phyloP scores from a whole-genome alignment of 73 alveolate genomes.

The Paramecium primaurelia region DNA sequence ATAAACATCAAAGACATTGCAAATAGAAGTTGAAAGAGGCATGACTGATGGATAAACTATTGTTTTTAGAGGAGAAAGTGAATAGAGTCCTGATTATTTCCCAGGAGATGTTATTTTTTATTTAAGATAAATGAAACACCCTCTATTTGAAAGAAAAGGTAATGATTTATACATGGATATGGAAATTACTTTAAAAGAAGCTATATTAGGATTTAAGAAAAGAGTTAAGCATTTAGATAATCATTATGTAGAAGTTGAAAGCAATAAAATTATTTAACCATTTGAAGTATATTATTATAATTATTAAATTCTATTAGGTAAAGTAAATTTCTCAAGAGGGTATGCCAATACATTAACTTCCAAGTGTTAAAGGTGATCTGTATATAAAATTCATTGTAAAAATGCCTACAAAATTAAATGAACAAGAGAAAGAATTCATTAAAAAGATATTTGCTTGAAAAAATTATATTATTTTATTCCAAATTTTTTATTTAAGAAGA shows the following conservation, averaged over 20 bases:
- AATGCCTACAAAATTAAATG: conserved; percentile 82
- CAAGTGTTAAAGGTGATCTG: conserved; percentile 89
- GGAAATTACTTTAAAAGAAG: conserved; percentile 86
- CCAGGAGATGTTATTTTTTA: conserved; percentile 96
- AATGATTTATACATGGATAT: conserved; percentile 80
- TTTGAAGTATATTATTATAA: conserved; percentile 1
- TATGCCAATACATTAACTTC: conserved; percentile 89
- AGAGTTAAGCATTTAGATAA: conserved; percentile 89
- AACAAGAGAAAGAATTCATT: conserved; percentile 66
- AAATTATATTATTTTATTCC: not conserved
- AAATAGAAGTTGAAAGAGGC: conserved; percentile 86
- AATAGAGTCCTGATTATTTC: conserved; percentile 85
- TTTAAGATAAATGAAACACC: conserved; percentile 73
- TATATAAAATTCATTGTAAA: conserved; percentile 80
- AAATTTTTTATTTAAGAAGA: not conserved
- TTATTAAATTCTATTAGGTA: conserved; percentile 39
- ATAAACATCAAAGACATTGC: conserved; percentile 74
- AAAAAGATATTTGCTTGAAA: not conserved
- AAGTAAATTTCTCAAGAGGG: conserved; percentile 91
- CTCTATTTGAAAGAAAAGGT: conserved; percentile 81
- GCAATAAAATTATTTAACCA: conserved; percentile 87
- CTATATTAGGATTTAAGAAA: conserved; percentile 90
- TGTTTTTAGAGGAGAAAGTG: conserved; percentile 90
- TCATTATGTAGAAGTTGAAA: conserved; percentile 82
- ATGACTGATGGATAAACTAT: conserved; percentile 91